Conservation (phyloP, 2,329 filamentous ascomycete genomes). For the Fusarium sp. region DNA sequence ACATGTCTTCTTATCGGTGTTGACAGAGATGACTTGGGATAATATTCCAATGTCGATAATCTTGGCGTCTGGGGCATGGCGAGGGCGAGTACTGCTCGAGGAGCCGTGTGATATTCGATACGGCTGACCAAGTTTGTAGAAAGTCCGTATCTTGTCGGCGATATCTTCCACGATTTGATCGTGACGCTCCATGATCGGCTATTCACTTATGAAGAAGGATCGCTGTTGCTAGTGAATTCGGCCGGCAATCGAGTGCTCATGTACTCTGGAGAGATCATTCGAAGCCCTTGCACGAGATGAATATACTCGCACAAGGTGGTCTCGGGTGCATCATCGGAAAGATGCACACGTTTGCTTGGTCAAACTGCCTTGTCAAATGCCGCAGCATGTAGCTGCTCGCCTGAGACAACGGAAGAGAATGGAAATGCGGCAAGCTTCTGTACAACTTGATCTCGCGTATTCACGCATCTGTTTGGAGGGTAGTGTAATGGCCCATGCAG, state of each 20-base stretch:
- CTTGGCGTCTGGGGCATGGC: conserved; percentile 44
- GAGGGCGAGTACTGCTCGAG: conserved; percentile 75
- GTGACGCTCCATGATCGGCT: conserved; percentile 59
- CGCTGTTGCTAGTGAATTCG: too few relatives aligned
- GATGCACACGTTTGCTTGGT: neutral
- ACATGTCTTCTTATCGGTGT: neutral
- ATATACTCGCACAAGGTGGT: neutral
- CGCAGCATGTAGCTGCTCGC: too few relatives aligned
- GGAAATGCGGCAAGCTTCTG: neutral
- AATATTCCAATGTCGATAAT: conserved; percentile 41
- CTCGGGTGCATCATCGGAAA: neutral
- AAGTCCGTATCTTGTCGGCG: conserved; percentile 55
- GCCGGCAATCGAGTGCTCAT: neutral
- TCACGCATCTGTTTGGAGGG: rapidly evolving
- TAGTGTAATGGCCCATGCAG: neutral
- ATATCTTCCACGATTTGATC: conserved; percentile 57
- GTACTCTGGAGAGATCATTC: rapidly evolving
- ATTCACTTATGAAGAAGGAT: neutral
- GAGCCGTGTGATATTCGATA: conserved; percentile 80
- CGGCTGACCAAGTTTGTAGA: conserved; percentile 59
- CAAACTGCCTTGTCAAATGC: neutral
- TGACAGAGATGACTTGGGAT: conserved; percentile 28
- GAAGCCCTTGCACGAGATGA: neutral
- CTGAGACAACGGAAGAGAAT: neutral
- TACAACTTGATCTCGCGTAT: neutral